Conservation (phyloP, 176 grass and related monocot genomes). For the Saccharum officinarum region DNA sequence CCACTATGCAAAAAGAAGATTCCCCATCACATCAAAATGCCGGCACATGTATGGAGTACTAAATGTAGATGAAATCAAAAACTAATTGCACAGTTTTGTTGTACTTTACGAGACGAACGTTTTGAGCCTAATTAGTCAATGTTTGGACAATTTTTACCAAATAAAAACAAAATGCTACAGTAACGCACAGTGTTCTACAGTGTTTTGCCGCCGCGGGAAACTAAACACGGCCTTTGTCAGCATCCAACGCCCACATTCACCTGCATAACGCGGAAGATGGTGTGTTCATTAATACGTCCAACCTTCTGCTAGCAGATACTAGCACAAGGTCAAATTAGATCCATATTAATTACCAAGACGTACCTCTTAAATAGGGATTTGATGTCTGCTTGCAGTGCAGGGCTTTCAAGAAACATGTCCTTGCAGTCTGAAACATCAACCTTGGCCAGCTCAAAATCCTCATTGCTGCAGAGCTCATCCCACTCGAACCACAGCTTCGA, state of each 20-base stretch:
- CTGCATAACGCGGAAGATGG: conserved; percentile 6
- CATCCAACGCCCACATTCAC: neutral
- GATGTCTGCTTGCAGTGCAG: conserved; percentile 47
- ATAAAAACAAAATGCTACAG: too few species aligned
- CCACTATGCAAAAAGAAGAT: too few species aligned
- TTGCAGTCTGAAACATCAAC: conserved; percentile 47
- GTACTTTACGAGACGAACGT: too few species aligned
- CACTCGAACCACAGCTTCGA: conserved; percentile 90
- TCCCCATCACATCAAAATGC: too few species aligned
- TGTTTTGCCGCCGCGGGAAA: too few species aligned
- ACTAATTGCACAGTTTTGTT: too few species aligned
- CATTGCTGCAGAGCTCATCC: conserved; percentile 37
- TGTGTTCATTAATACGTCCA: neutral
- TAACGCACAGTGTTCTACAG: too few species aligned
- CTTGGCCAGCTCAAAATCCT: conserved; percentile 50
- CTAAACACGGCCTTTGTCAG: too few species aligned
- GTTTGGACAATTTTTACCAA: too few species aligned
- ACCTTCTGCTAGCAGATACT: neutral
- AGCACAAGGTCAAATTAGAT: neutral
- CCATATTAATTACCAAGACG: neutral
- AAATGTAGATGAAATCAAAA: too few species aligned
- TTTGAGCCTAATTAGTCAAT: too few species aligned
- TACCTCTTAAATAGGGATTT: conserved; percentile 65
- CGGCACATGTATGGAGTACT: too few species aligned
- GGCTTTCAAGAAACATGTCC: conserved; percentile 64